These are phyloP conservation scores for Sicyos edulis DNA, from an alignment of 306 rosid genomes.

Conservation along the genomic window DNA sequence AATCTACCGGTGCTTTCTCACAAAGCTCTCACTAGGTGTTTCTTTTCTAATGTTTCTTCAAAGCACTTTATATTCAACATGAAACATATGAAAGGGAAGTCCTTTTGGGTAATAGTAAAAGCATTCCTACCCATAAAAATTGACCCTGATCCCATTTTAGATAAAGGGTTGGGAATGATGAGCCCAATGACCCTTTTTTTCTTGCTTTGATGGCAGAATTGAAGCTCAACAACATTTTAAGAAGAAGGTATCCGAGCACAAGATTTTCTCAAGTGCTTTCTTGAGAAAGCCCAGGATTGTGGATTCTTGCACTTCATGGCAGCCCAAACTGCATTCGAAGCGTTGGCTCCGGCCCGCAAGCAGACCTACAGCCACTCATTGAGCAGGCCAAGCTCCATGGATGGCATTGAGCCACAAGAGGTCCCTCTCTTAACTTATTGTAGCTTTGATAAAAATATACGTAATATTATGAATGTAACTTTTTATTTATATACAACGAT, in stretches of 20 bases:
- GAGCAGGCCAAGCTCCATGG: constrained; percentile 57
- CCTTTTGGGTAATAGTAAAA: not conserved
- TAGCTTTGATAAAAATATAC: not conserved
- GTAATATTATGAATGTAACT: not conserved
- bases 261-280: constrained; percentile 56
- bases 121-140: not conserved
- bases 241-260: constrained; percentile 40
- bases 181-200: constrained; percentile 11
- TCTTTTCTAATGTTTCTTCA: not conserved
- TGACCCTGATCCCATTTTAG: constrained; percentile 4
- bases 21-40: not conserved
- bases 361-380: constrained; percentile 34
- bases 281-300: constrained; percentile 67
- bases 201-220: constrained; percentile 38
- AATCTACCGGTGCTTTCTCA: not conserved
- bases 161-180: constrained; percentile 17
- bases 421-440: constrained; percentile 27
- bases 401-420: constrained; percentile 66
- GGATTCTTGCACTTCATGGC: constrained; percentile 48
- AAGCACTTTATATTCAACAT: not conserved
- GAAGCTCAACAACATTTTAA: constrained; percentile 39
- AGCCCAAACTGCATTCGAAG: constrained; percentile 1
- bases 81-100: not conserved
- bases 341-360: constrained; percentile 24
- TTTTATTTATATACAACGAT: no score